A percentile compares a stretch with the other conserved stretches of the same genome.
Conservation (phyloP, 1,139 yeast species). For the Debaryomyces nepalensis region DNA sequence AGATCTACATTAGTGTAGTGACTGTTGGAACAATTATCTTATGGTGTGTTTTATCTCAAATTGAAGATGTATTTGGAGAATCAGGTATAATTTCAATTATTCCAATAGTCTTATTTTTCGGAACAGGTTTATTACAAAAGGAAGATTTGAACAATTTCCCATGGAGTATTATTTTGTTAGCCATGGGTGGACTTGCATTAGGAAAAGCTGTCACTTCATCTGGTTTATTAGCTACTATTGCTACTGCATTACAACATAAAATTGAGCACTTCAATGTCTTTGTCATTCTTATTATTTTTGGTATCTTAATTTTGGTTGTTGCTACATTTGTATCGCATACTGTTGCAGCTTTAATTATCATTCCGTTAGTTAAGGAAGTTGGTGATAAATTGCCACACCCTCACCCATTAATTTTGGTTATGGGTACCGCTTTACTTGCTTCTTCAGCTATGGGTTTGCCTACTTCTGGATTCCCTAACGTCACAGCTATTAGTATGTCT, state of each 20-base stretch:
- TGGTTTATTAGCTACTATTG: constrained; percentile 81
- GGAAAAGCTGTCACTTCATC: constrained; percentile 92
- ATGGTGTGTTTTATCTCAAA: constrained; percentile 79
- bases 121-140: constrained; percentile 79
- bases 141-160: constrained; percentile 92
- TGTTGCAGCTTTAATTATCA: constrained; percentile 89
- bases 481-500: constrained; percentile 89
- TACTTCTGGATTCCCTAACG: constrained; percentile 95
- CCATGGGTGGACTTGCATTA: constrained; percentile 95
- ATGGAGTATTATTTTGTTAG: constrained; percentile 91
- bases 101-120: constrained; percentile 84
- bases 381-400: constrained; percentile 76
- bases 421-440: constrained; percentile 84
- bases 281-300: constrained; percentile 74
- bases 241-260: constrained; percentile 62
- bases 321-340: constrained; percentile 97
- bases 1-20: constrained; percentile 68
- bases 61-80: constrained; percentile 77
- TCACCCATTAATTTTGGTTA: constrained; percentile 73
- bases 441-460: constrained; percentile 97
- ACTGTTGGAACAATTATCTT: constrained; percentile 72
- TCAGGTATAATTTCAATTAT: constrained; percentile 87
- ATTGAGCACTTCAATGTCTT: constrained; percentile 68
- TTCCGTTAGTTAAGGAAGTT: constrained; percentile 86
- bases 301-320: constrained; percentile 73